A percentile compares a stretch with the other conserved stretches of the same genome.
phyloP scores from a whole-genome alignment of 1,284 basidiomycete genomes.

The Fomitopsis betulina region DNA sequence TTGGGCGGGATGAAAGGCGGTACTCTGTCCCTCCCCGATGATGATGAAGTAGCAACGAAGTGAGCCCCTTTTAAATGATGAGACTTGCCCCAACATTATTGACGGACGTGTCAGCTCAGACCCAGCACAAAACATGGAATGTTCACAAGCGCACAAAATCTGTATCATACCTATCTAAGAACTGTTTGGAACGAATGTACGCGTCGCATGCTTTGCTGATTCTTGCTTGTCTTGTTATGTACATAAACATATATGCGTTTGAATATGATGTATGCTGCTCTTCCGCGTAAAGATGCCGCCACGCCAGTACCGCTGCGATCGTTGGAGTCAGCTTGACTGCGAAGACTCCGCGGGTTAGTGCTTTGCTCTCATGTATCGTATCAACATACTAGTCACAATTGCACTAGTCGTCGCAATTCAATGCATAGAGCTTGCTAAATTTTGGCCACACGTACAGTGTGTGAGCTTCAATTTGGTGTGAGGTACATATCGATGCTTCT shows the following conservation, averaged over 20 bases:
- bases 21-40: slow-evolving; percentile 16
- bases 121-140: not conserved
- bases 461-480: no score
- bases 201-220: not conserved
- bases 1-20: slow-evolving; percentile 23
- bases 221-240: not conserved
- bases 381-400: no score
- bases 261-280: not conserved
- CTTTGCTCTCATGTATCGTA: no score
- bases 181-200: not conserved
- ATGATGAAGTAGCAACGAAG: not conserved
- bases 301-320: no score
- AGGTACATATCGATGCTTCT: no score
- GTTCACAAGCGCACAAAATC: not conserved
- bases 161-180: not conserved
- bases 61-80: not conserved
- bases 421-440: no score
- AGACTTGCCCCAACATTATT: not conserved
- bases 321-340: no score
- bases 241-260: not conserved
- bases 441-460: no score
- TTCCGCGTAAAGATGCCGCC: no score
- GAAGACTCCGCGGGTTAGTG: no score
- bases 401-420: no score
- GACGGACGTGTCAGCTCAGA: not conserved